Evolutionary conservation across 2,329 filamentous ascomycete genomes (phyloP).

Genomic region (Dactylonectria estremocensis): DNA sequence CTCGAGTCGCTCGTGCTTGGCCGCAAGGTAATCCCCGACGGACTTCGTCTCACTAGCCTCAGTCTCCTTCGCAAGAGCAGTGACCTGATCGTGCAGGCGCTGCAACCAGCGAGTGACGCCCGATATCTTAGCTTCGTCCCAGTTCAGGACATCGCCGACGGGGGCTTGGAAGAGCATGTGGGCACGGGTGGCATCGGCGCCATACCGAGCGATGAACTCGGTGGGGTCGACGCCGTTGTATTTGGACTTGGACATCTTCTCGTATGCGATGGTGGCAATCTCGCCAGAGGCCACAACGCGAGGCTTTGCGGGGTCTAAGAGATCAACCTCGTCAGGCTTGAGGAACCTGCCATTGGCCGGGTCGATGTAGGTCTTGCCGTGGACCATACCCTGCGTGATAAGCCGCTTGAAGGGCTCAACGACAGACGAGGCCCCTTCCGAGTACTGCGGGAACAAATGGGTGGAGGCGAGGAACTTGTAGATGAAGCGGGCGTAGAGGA

Average conservation of each 20-base stretch:
- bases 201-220: slow-evolving; percentile 79
- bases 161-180: slow-evolving; percentile 93
- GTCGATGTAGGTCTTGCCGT: slow-evolving; percentile 86
- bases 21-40: slow-evolving; percentile 57
- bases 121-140: slow-evolving; percentile 87
- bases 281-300: slow-evolving; percentile 74
- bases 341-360: slow-evolving; percentile 83
- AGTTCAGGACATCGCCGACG: slow-evolving; percentile 86
- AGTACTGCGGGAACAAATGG: slow-evolving; percentile 60
- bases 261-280: slow-evolving; percentile 75
- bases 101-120: slow-evolving; percentile 87
- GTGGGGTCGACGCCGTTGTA: slow-evolving; percentile 91
- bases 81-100: slow-evolving; percentile 74
- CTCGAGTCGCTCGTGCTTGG: slow-evolving; percentile 47
- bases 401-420: slow-evolving; percentile 87
- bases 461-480: slow-evolving; percentile 85
- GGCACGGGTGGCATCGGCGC: slow-evolving; percentile 86
- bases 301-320: slow-evolving; percentile 69
- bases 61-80: slow-evolving; percentile 37
- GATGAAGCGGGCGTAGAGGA: slow-evolving; percentile 91
- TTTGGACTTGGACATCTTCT: slow-evolving; percentile 98
- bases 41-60: slow-evolving; percentile 25
- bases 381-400: slow-evolving; percentile 93
- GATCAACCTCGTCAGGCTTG: slow-evolving; percentile 81
- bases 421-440: slow-evolving; percentile 50